These are phyloP conservation scores for Plasmodium inui DNA, from an alignment of 169 alveolate species.

Conservation along the genomic window DNA sequence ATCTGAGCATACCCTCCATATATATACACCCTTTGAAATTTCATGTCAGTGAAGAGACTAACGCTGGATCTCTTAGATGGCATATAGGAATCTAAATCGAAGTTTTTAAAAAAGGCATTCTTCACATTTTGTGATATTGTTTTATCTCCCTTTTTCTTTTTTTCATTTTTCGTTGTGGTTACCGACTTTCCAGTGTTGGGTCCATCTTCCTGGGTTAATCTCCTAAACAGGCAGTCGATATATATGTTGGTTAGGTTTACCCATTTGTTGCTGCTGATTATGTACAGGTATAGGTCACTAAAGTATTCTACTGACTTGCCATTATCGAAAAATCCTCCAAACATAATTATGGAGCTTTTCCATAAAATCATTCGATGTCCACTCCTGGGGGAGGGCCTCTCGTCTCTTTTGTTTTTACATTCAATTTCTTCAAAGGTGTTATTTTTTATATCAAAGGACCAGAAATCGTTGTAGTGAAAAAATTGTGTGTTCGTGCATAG, in stretches of 20 bases:
- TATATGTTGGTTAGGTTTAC: constrained; percentile 69
- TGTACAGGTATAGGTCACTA: constrained; percentile 88
- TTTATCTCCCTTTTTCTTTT: constrained; percentile 24
- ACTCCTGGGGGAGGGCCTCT: constrained; percentile 90
- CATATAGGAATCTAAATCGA: constrained; percentile 50
- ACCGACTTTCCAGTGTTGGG: not conserved
- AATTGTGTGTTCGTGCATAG: constrained; percentile 89
- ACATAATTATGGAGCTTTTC: constrained; percentile 89
- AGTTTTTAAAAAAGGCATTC: constrained; percentile 50
- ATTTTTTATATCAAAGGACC: constrained; percentile 85
- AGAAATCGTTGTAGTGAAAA: constrained; percentile 91
- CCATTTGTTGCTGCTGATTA: constrained; percentile 79
- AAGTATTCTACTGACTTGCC: constrained; percentile 87
- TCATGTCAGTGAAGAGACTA: constrained; percentile 37
- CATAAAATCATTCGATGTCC: constrained; percentile 94
- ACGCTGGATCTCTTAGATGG: constrained; percentile 65
- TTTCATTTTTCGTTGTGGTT: constrained; percentile 10
- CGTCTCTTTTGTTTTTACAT: constrained; percentile 80
- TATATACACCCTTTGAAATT: constrained; percentile 82
- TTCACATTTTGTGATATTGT: constrained; percentile 37
- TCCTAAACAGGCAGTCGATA: constrained; percentile 78
- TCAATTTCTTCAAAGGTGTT: constrained; percentile 88
- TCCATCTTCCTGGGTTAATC: constrained; percentile 72
- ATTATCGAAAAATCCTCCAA: constrained; percentile 94
- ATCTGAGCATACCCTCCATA: constrained; percentile 92